Conservation (phyloP, 2,329 filamentous ascomycete genomes). For the Magnaporthiopsis rhizophila region DNA sequence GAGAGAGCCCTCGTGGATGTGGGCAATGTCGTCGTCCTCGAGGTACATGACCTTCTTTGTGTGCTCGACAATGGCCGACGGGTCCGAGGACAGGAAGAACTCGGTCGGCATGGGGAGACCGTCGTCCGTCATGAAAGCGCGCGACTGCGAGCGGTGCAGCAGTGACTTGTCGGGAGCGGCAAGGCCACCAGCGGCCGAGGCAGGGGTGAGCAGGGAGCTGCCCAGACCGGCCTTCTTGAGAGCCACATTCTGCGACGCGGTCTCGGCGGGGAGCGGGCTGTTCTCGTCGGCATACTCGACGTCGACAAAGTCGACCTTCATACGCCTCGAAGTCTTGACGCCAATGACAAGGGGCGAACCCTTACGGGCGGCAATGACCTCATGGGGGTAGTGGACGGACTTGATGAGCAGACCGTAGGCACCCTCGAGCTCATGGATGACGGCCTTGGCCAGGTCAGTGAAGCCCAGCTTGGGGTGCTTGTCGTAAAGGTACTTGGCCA, state of each 20-base stretch:
- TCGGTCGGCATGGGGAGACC: constrained; percentile 96
- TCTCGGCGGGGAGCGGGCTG: constrained; percentile 78
- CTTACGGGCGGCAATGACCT: constrained; percentile 96
- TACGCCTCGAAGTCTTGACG: constrained; percentile 94
- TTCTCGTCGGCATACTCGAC: constrained; percentile 92
- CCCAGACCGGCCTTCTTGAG: constrained; percentile 89
- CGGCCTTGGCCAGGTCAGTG: constrained; percentile 91
- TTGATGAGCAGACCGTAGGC: constrained; percentile 96
- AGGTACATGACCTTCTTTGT: constrained; percentile 99
- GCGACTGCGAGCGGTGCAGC: constrained; percentile 95
- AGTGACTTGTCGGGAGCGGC: constrained; percentile 95
- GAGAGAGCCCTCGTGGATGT: constrained; percentile 97
- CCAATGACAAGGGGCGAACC: constrained; percentile 96
- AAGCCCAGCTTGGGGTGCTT: constrained; percentile 91
- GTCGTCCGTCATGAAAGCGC: constrained; percentile 97
- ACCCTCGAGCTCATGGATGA: constrained; percentile 97
- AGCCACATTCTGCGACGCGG: constrained; percentile 90
- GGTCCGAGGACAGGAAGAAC: constrained; percentile 98
- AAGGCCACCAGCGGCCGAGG: constrained; percentile 35
- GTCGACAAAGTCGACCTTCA: constrained; percentile 99
- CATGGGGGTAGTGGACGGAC: constrained; percentile 96
- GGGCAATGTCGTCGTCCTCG: constrained; percentile 98
- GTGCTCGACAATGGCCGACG: constrained; percentile 97
- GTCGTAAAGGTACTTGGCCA: constrained; percentile 96
- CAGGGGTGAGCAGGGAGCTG: constrained; percentile 57